Evolutionary conservation across 345 rosid species (phyloP), one percentile per base, ranked within the genome.

Genomic region (Pistacia vera): DNA sequence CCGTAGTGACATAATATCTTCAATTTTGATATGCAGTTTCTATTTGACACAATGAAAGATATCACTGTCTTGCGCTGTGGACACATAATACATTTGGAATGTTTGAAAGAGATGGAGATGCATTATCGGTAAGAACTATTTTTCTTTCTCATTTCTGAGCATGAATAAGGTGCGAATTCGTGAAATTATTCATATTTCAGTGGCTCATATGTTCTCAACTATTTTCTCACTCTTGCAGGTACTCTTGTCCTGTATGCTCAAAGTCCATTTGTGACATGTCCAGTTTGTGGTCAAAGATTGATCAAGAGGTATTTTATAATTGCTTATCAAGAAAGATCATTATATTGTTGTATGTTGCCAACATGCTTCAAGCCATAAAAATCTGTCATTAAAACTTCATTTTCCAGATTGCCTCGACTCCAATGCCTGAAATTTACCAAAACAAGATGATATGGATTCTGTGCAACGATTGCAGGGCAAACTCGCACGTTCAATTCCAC

Each of bases 401-500:
- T 41, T 41, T 69, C 70, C 90, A 94, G 97, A 88, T 94, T 81
- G 94, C 93, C 8, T 83, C 89, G 74, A 85, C 90, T 68, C 97
- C 88, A 44, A 91, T 91, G 97, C 98, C 98, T 58, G 86, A 82
- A 68, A 38, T 77, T 8, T 92, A 88, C 79, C 89, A 84, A 78
- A 83, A 87, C 73, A 92, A 91, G 83, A 90, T 84, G 93, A 97
- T 92, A 20, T 94, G 95, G 98, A 92, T 94, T 66, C 93, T 94
- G 4, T 94, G 97, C 91, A 92, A 94, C 22, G 98, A 94, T 63
- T 94, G 97, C 7, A 88, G 92, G 4, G 78, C 84, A 57, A 91
- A 86, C 67, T 83, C 90, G 9, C 82, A 80, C 1, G 92, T 91
- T 18, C 87, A 83, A 71, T 94, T 91, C 81, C 97, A 94, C 77